Conservation (phyloP, 768 basidiomycete species). For the Lanmaoa rubissima region DNA sequence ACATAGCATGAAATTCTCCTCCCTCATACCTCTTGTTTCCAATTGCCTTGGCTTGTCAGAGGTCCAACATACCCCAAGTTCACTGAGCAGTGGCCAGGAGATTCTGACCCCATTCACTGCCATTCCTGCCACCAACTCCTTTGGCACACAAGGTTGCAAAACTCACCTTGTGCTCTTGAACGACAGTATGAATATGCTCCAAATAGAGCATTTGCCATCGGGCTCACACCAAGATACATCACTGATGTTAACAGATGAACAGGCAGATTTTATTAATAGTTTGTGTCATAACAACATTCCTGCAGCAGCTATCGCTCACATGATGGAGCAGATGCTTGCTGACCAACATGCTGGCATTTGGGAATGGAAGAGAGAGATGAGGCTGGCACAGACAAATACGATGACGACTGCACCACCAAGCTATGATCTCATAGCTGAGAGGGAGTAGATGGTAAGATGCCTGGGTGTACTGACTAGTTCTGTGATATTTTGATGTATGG, state of each 20-base stretch:
- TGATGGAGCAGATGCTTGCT: constrained; percentile 25
- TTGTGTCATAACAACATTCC: constrained; percentile 23
- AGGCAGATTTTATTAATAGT: constrained; percentile 25
- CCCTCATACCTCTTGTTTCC: constrained; percentile 5
- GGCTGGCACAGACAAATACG: constrained; percentile 16
- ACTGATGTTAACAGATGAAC: constrained; percentile 22
- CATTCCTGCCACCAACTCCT: not conserved
- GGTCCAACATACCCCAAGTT: not conserved
- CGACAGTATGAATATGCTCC: not conserved
- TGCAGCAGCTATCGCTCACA: constrained; percentile 22
- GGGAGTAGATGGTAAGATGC: not conserved
- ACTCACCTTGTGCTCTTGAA: not conserved
- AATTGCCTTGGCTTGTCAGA: constrained; percentile 6
- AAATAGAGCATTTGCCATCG: not conserved
- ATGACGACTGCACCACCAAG: constrained; percentile 16
- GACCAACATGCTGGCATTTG: constrained; percentile 18
- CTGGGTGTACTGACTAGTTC: not conserved
- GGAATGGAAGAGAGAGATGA: constrained; percentile 23
- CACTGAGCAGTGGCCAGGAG: not conserved
- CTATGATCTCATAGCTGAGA: constrained; percentile 5
- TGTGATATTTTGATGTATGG: no score
- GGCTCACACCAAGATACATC: constrained; percentile 1
- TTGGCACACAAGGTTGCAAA: constrained; percentile 1
- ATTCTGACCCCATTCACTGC: constrained; percentile 8
- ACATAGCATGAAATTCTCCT: not conserved